phyloP scores from a whole-genome alignment of 345 rosid species.

The Raphanus sativus region DNA sequence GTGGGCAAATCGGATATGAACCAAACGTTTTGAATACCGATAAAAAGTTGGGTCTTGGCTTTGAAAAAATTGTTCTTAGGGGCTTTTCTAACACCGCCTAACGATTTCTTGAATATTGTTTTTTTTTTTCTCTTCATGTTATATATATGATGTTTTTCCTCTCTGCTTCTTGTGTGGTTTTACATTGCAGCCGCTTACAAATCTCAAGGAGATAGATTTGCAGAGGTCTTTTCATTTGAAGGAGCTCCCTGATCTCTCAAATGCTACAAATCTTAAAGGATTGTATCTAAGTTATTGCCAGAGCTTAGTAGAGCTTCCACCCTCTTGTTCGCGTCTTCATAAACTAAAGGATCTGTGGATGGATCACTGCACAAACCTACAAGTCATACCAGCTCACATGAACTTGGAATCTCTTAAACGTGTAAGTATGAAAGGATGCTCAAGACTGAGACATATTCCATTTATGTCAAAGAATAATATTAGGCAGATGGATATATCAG shows the following conservation, averaged over 20 bases:
- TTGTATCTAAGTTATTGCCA: constrained; percentile 15
- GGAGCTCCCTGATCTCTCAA: constrained; percentile 32
- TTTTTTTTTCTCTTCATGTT: neutral
- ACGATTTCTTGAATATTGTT: no score
- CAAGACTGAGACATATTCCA: neutral
- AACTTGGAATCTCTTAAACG: neutral
- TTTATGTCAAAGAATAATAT: constrained; percentile 1
- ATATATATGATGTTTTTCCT: neutral
- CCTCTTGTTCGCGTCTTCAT: neutral
- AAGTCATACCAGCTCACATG: neutral
- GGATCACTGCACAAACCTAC: constrained; percentile 1
- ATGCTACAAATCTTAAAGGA: constrained; percentile 20
- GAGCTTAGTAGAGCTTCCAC: constrained; percentile 22
- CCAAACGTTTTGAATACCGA: no score
- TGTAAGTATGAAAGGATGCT: constrained; percentile 12
- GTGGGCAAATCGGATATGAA: no score
- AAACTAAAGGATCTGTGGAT: constrained; percentile 5
- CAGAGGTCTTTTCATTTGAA: neutral
- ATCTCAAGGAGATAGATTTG: constrained; percentile 28
- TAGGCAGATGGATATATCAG: neutral
- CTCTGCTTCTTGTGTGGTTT: neutral
- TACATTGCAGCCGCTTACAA: constrained; percentile 21
- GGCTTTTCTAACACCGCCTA: no score
- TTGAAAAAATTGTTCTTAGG: no score
- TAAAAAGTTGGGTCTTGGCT: no score